These are phyloP conservation scores for Fistulinella cinereoalba DNA, from an alignment of 1,284 basidiomycete genomes.

Conservation along the genomic window DNA sequence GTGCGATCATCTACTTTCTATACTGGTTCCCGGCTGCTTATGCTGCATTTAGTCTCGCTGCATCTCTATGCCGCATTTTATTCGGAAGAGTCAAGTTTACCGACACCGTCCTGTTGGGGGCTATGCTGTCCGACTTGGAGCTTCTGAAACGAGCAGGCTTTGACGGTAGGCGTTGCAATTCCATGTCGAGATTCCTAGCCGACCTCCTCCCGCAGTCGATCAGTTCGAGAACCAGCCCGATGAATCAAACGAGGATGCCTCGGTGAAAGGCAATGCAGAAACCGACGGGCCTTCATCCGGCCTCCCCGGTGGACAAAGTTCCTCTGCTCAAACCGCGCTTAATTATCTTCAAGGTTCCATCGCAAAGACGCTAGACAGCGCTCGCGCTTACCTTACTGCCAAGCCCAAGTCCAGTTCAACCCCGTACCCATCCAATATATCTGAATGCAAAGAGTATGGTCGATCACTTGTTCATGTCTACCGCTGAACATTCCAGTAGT, in stretches of 20 bases:
- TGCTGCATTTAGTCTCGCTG: neutral
- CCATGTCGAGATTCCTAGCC: neutral
- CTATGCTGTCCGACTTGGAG: conserved; percentile 82
- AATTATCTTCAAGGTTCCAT: neutral
- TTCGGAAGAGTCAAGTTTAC: conserved; percentile 72
- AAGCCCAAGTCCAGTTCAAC: neutral
- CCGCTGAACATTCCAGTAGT: neutral
- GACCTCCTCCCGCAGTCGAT: neutral
- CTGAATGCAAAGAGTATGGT: neutral
- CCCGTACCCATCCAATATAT: neutral
- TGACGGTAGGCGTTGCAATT: neutral
- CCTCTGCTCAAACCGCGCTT: neutral
- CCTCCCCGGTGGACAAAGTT: neutral
- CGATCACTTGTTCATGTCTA: neutral
- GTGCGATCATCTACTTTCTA: conserved; percentile 26
- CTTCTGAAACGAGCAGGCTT: conserved; percentile 78
- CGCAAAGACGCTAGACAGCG: neutral
- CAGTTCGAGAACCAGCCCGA: neutral
- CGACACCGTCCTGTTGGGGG: conserved; percentile 84
- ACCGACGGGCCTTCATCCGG: neutral
- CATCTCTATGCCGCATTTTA: conserved; percentile 68
- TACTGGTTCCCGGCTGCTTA: neutral
- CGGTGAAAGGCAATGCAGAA: neutral
- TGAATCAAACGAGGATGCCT: no score
- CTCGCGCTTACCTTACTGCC: neutral